Base-by-base conservation (phyloP, 1,139 yeast genomes). In the Pichia sp. region DNA sequence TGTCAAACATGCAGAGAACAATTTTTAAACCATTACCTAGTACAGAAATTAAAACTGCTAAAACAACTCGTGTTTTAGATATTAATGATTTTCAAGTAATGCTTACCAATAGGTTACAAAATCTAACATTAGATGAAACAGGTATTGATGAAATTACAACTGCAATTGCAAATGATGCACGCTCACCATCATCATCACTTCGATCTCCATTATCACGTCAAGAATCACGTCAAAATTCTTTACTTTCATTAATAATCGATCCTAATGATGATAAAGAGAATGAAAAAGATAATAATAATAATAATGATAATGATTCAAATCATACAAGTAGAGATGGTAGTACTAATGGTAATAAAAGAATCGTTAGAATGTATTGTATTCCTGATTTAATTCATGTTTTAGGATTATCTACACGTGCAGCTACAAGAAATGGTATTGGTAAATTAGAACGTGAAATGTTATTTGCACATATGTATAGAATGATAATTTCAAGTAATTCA, bases 371-470 rank as follows among this genome's bases (percentile, higher is more conserved):
- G 22, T 56, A 54, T 27, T 43, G 51, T 4, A 46, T 56, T 12
- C 47, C 47, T 6, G 59, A 57, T 38, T 45, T 58, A 20, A 56
- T 61, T 3, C 37, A 51, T 11, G 70, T 78, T 0, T 63, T 76
- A 48, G 56, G 62, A 2, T 60, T 62, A 39, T 62, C 75, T 1
- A 28, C 34, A 10, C 35, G 38, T 12, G 42, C 38, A 7, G 40
- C 47, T 7, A 47, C 45, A 4, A 57, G 80, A 48, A 65, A 69
- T 23, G 72, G 70, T 46, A 73, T 76, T 4, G 71, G 77, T 20
- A 64, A 76, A 1, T 64, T 59, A 40, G 72, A 78, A n/a, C 60
- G 80, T 46, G 80, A 76, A 53, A 56, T 74, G 48, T 63, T 76
- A 30, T 61, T 75, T 52, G 76, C 76, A 8, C 80, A 76, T 57